phyloP scores from a whole-genome alignment of 2,329 filamentous ascomycete species.

The Aspergillus sp. region DNA sequence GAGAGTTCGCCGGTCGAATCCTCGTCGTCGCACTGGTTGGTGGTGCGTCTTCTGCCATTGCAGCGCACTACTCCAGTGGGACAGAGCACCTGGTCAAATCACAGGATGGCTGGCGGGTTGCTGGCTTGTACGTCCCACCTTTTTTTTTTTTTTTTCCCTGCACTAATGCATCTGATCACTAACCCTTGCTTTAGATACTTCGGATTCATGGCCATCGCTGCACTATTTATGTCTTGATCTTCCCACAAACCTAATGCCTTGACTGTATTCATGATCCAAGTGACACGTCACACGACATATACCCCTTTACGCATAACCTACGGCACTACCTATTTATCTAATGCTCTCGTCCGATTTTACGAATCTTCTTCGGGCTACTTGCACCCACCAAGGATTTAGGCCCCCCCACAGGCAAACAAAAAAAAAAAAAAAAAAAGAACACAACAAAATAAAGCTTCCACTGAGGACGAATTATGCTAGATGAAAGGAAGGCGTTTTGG shows the following conservation, averaged over 20 bases:
- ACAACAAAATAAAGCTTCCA: too few relatives aligned
- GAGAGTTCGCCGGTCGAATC: slow-evolving; percentile 58
- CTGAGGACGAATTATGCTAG: not conserved
- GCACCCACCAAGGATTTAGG: not conserved
- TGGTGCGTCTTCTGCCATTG: slow-evolving; percentile 44
- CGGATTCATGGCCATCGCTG: slow-evolving; percentile 39
- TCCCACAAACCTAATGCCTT: not conserved
- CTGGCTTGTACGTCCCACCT: slow-evolving; percentile 31
- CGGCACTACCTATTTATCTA: not conserved
- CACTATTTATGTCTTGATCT: slow-evolving; percentile 37
- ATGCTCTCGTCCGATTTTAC: not conserved
- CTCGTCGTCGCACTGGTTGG: slow-evolving; percentile 57
- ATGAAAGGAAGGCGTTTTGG: not conserved
- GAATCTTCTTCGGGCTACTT: not conserved
- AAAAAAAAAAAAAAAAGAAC: too few relatives aligned
- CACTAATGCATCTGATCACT: not conserved
- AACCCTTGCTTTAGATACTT: slow-evolving; percentile 33
- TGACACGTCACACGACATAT: not conserved
- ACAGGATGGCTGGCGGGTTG: slow-evolving; percentile 41
- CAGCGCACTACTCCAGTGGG: slow-evolving; percentile 36
- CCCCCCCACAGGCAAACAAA: not conserved
- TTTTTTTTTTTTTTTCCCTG: not conserved
- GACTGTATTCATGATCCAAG: not conserved
- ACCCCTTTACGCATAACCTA: not conserved
- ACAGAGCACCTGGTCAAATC: slow-evolving; percentile 37